Conservation (phyloP, 2,329 filamentous ascomycete species). For the Neoascochyta sp. region DNA sequence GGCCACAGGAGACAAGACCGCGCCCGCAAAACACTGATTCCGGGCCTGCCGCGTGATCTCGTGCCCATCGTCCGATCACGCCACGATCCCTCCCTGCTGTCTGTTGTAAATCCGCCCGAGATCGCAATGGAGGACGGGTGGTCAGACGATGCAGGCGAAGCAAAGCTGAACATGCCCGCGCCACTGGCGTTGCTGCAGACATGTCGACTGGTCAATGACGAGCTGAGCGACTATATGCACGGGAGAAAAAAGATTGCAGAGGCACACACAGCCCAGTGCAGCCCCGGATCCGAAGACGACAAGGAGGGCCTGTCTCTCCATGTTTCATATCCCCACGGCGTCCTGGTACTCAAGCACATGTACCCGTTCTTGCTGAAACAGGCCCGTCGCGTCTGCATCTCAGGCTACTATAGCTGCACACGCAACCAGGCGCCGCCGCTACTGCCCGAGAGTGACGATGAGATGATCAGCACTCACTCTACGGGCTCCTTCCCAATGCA, state of each 20-base stretch:
- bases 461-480: conserved; percentile 12
- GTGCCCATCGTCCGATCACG: conserved; percentile 30
- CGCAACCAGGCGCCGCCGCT: conserved; percentile 3
- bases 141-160: conserved; percentile 4
- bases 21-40: conserved; percentile 22
- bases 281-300: conserved; percentile 5
- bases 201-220: conserved; percentile 34
- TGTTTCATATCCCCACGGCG: conserved; percentile 41
- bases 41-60: conserved; percentile 39
- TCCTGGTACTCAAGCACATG: conserved; percentile 39
- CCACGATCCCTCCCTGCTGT: conserved; percentile 36
- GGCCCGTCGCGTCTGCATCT: conserved; percentile 40
- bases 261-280: conserved; percentile 5
- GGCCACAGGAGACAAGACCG: conserved; percentile 25
- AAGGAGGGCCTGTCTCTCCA: conserved; percentile 38
- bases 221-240: conserved; percentile 34
- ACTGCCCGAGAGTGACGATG: conserved; percentile 5
- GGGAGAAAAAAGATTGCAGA: conserved; percentile 13
- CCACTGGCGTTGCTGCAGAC: conserved; percentile 26
- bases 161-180: conserved; percentile 17
- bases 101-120: conserved; percentile 23
- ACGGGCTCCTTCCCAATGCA: conserved; percentile 11
- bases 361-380: conserved; percentile 42
- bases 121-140: conserved; percentile 10
- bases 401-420: conserved; percentile 36